These are phyloP conservation scores for Ceratocystiopsis brevicomis DNA, from an alignment of 2,329 filamentous ascomycete species.

Conservation along the genomic window DNA sequence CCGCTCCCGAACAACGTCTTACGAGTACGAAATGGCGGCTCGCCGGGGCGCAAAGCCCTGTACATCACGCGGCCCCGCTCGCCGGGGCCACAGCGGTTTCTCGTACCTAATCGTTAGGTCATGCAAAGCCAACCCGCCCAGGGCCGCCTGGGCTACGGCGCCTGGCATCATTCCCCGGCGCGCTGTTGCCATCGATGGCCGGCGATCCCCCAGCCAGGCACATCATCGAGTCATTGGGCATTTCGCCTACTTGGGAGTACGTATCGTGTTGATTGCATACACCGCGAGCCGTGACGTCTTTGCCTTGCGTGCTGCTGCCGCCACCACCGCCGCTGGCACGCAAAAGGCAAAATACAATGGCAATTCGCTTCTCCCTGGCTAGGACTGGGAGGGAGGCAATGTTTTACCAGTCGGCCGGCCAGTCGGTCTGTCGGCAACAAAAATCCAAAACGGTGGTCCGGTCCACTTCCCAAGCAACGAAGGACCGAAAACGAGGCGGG, in stretches of 20 bases:
- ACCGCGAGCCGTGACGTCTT: too few species aligned
- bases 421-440: background rate
- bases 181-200: too few species aligned
- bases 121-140: conserved; percentile 5
- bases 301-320: too few species aligned
- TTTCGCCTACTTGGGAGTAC: too few species aligned
- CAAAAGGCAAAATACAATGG: background rate
- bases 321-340: background rate
- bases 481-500: background rate
- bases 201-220: too few species aligned
- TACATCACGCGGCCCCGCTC: conserved; percentile 5
- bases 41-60: background rate
- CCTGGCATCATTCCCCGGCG: too few species aligned
- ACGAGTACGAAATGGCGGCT: conserved; percentile 13
- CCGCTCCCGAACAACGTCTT: conserved; percentile 2
- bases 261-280: too few species aligned
- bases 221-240: too few species aligned
- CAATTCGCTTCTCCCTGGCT: background rate
- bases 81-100: conserved; percentile 7
- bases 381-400: too few species aligned
- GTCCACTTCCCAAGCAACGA: background rate
- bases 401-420: too few species aligned
- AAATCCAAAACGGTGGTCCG: background rate
- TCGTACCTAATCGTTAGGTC: conserved; percentile 15
- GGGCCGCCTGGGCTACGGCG: background rate